These are phyloP conservation scores for Chlorella sp. DNA, from an alignment of 139 green algal species.

Conservation along the genomic window DNA sequence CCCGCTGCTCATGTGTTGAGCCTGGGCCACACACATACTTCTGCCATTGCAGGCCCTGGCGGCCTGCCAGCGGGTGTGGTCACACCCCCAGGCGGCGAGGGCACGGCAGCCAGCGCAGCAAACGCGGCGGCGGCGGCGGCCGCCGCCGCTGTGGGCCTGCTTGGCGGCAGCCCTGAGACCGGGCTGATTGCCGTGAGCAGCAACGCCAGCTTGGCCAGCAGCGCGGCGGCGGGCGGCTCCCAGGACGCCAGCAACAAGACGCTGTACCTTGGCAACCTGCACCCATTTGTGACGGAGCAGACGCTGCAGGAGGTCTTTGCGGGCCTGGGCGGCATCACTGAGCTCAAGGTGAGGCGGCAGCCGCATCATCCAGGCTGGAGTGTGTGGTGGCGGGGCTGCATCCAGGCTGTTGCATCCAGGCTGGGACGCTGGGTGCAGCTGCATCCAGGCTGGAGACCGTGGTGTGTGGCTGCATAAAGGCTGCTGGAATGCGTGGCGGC, in stretches of 20 bases:
- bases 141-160: neutral
- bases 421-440: too few species aligned
- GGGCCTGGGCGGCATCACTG: slow-evolving; percentile 36
- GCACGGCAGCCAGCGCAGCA: neutral
- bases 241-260: slow-evolving; percentile 31
- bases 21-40: too few species aligned
- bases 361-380: too few species aligned
- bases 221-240: neutral
- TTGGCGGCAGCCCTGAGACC: neutral
- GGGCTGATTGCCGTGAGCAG: slow-evolving; percentile 20
- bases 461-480: too few species aligned
- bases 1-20: too few species aligned
- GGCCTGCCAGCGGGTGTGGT: neutral
- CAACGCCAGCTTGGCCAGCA: neutral
- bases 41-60: neutral
- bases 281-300: slow-evolving; percentile 69
- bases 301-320: slow-evolving; percentile 63
- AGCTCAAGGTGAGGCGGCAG: slow-evolving; percentile 42
- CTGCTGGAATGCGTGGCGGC: too few species aligned
- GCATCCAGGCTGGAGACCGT: too few species aligned
- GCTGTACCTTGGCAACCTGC: slow-evolving; percentile 74
- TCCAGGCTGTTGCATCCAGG: too few species aligned
- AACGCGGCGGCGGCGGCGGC: too few species aligned
- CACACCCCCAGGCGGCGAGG: neutral
- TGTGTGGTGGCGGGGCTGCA: too few species aligned